Evolutionary conservation across 306 rosid genomes (phyloP), one percentile per base, ranked within the genome.

Genomic region (Citrullus mucosospermus): DNA sequence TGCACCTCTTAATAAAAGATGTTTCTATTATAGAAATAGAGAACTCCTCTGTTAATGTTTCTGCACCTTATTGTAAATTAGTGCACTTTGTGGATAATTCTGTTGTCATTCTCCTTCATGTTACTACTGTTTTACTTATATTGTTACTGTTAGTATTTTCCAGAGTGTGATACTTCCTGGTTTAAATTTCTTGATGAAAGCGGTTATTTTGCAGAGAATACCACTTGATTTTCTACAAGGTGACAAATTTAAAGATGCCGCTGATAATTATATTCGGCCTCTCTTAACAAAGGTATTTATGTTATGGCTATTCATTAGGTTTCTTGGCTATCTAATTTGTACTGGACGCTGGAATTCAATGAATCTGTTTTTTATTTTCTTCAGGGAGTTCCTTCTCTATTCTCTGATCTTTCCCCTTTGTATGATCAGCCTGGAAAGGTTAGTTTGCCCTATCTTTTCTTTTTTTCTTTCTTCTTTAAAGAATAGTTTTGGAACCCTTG

Each of bases 371-470:
- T 22, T 54, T 82, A 81, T 58, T 76, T 85, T 48, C 59, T 80
- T 87, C 86, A 95, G 99, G 99, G 99, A 79, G 99, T 95, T 80
- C 99, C 99, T 59, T 95, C 99, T 30, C 83, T 95, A 73, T 95
- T 92, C 87, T 89, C 97, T 16, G 99, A 95, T 86, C 97, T 92
- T 63, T 95, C 99, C 76, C 90, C 99, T 51, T 81, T 95, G 85
- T 95, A 95, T 77, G 88, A 86, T 86, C 97, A 92, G 80, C 93
- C 92, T 74, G 93, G 96, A 82, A 95, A 95, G 97, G 99, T 92
- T 83, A 74, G 82, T 84, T 79, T 53, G 54, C 16, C 25, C 54
- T 18, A 9, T 65, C 28, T 2, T 51, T 82, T 66, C 66, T 78
- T 79, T 48, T 74, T 53, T 17, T 50, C 76, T 80, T 65, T 5